Evolutionary conservation across 140 eudicot genomes (phyloP).

Genomic region (Bidens hawaiensis): DNA sequence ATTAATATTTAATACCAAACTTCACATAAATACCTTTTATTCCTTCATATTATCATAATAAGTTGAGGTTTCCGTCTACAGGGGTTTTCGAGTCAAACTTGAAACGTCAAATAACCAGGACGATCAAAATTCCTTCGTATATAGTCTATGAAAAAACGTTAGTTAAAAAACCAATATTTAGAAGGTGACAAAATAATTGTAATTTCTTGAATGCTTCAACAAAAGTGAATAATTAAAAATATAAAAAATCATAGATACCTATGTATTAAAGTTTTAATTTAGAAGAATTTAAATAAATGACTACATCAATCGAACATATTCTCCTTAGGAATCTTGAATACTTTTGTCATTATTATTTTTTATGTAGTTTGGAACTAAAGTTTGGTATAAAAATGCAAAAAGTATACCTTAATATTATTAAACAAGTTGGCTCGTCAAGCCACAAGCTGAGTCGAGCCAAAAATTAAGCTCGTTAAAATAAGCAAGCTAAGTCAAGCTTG

Average conservation of each 20-base stretch:
- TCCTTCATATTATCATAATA: not conserved
- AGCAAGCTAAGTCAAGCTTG: no score
- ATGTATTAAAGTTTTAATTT: not conserved
- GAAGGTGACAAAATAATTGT: not conserved
- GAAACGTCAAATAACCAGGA: no score
- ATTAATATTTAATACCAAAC: no score
- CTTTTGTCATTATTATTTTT: not conserved
- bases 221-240: no score
- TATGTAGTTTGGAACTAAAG: not conserved
- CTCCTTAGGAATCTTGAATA: not conserved
- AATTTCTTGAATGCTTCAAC: slow-evolving; percentile 13
- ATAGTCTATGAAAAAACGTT: no score
- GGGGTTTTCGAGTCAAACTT: no score
- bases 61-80: no score
- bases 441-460: no score
- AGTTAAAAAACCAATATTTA: no score
- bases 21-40: not conserved
- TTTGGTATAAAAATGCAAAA: not conserved
- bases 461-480: no score
- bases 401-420: not conserved
- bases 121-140: no score
- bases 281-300: not conserved
- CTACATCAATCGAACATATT: slow-evolving; percentile 9
- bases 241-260: not conserved
- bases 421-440: no score